Evolutionary conservation across 2,329 filamentous ascomycete species (phyloP), one percentile per base, ranked within the genome.

Genomic region (Xylaria sp.): DNA sequence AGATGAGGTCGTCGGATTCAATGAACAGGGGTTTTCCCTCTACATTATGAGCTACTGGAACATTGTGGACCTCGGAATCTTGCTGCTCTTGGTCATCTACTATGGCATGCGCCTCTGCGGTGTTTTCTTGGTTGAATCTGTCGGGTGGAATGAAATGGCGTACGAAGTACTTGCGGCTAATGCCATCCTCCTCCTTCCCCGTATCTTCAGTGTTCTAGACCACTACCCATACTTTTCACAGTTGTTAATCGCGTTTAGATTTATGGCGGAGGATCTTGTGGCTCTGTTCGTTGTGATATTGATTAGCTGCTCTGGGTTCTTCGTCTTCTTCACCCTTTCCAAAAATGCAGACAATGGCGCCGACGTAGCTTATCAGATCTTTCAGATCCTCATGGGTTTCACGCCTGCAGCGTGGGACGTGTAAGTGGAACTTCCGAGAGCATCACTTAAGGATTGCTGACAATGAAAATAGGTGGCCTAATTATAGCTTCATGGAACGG

Each of bases 11-110:
- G 93, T 97, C 17, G 93, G 93, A 10, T 97, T 97, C 81, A 97
- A 93, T 68, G 94, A 98, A 75, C 93, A 97, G 77, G 94, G 94
- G 2, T 97, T 97, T 74, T 93, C 93, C 37, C 85, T 98, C 29
- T 98, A 97, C 77, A 92, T 97, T 71, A 94, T 97, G 88, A 96
- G 92, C 74, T 95, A 97, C 75, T 97, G 94, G 94, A 97, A 97
- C 75, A 87, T 93, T 37, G 97, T 97, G 75, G 94, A 97, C 73
- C 81, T 97, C 37, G 93, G 93, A 8, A 97, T 97, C 54, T 79
- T 97, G 54, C 79, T 96, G 23, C 81, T 97, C 63, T 87, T 97
- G 69, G 87, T 96, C 70, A 85, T 91, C 57, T 97, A 97, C 79
- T 96, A 97, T 74, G 91, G 90, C 70, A 87, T 97, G 79, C 88